Evolutionary conservation across 2,329 filamentous ascomycete species (phyloP), one percentile per base, ranked within the genome.

Genomic region (Trichoderma pleuroti): DNA sequence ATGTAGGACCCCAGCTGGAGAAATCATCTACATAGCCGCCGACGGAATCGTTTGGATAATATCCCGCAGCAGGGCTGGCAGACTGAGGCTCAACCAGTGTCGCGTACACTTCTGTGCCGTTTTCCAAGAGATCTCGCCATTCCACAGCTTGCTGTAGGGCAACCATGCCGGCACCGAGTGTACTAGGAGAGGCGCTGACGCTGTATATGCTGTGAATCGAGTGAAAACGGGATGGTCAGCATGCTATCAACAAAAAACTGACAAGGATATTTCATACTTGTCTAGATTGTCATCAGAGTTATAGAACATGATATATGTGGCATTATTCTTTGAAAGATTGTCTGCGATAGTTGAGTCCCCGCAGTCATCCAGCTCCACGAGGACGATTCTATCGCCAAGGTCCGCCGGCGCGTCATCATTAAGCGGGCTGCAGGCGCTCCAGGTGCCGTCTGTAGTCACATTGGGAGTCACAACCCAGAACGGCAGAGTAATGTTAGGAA

Each of bases 1-100:
- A 90, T 2, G 85, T 88, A 2, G 88, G 88, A 12, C 88, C 88
- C 88, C 88, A 91, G 8, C 84, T 86, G 54, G 85, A 87, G 76
- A 81, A 89, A 5, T 77, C 78, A 74, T 84, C 88, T 39, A 86
- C 76, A 63, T 82, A 85, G 8, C 88, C 88, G 1, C 84, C 86
- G 0, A 83, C 84, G 0, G 74, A 60, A 1, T 77, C 78, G 77
- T 87, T 87, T 10, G 36, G n/a, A 34, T 49, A 68, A 36, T 49
- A 49, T 12, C 26, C 39, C 3, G 36, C 65, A 14, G 36, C 12
- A 26, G 28, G 30, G 14, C 11, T 21, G 14, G 65, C 65, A 18
- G 26, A 68, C 28, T 46, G 36, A 26, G 65, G 54, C 18, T 68
- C 36, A 60, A 68, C 6, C 18, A 68, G 34, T n/a, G 36, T 68